Evolutionary conservation across 2,329 filamentous ascomycete genomes (phyloP).

Genomic region (Phaeosphaeria sp.): DNA sequence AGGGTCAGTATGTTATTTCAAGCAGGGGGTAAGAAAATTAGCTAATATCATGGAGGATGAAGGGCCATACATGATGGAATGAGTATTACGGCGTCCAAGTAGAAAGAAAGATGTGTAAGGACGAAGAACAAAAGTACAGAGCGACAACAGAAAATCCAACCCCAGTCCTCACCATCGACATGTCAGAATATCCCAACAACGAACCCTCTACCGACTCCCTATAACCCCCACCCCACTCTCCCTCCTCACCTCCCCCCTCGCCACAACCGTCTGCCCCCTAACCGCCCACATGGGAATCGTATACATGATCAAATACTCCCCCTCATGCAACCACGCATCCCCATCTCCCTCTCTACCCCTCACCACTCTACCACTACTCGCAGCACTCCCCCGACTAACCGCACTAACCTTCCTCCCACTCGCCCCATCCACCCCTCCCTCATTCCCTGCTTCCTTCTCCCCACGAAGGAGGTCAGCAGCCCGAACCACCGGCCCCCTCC

Average conservation of each 20-base stretch:
- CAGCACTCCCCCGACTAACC: too few relatives aligned
- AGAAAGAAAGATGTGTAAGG: background rate
- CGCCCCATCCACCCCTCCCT: slow-evolving; percentile 36
- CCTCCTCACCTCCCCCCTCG: slow-evolving; percentile 10
- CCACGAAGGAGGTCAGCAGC: slow-evolving; percentile 37
- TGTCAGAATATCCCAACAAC: too few relatives aligned
- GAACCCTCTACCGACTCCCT: background rate
- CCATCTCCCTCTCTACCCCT: slow-evolving; percentile 1
- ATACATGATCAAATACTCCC: slow-evolving; percentile 47
- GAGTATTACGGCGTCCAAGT: background rate
- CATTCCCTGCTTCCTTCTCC: slow-evolving; percentile 4
- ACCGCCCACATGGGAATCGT: slow-evolving; percentile 42
- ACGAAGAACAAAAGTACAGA: too few relatives aligned
- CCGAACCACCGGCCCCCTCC: slow-evolving; percentile 40
- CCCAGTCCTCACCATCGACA: background rate
- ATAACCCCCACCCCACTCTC: background rate
- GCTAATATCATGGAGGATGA: too few relatives aligned
- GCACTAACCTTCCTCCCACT: background rate
- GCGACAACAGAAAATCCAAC: background rate
- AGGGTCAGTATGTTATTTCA: too few relatives aligned
- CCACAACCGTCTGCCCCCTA: slow-evolving; percentile 35
- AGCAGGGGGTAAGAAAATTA: too few relatives aligned
- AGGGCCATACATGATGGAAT: background rate
- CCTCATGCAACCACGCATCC: slow-evolving; percentile 36
- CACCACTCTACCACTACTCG: background rate